Conservation (phyloP, 2,329 filamentous ascomycete genomes). For the Sclerotinia borealis region DNA sequence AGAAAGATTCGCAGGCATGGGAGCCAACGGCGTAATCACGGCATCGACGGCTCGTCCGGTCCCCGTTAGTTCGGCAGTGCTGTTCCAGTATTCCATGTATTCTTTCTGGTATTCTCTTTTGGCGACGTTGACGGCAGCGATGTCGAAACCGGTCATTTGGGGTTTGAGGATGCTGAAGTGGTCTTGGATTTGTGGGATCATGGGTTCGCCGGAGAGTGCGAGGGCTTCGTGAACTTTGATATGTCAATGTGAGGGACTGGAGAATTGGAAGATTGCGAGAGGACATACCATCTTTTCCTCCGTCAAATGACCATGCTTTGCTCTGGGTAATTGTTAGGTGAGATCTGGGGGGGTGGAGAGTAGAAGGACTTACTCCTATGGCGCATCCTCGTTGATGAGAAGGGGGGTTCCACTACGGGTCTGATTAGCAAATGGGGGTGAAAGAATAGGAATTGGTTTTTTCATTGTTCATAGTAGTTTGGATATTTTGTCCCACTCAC, state of each 20-base stretch:
- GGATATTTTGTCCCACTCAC: neutral
- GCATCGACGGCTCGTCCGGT: conserved; percentile 46
- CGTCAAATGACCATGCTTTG: conserved; percentile 41
- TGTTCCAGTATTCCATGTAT: conserved; percentile 48
- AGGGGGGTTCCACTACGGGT: conserved; percentile 50
- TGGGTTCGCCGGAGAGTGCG: conserved; percentile 48
- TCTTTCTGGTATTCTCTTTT: conserved; percentile 50
- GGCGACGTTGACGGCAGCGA: conserved; percentile 39
- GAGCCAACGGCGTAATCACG: conserved; percentile 44
- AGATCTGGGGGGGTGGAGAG: conserved; percentile 16
- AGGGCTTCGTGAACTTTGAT: conserved; percentile 41
- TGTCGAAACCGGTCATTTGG: conserved; percentile 29
- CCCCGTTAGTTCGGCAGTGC: conserved; percentile 22
- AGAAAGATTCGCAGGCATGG: conserved; percentile 24
- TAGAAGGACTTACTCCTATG: conserved; percentile 36
- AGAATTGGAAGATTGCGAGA: neutral
- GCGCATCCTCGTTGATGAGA: conserved; percentile 38
- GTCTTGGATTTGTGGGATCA: conserved; percentile 25
- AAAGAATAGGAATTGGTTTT: neutral
- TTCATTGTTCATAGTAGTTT: neutral
- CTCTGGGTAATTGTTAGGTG: conserved; percentile 17
- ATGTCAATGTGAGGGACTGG: neutral
- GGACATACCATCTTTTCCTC: conserved; percentile 39
- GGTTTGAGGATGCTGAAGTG: conserved; percentile 31
- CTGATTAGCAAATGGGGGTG: neutral